Base-by-base conservation (phyloP, 2,329 filamentous ascomycete species). In the Zymoseptoria passerinii region DNA sequence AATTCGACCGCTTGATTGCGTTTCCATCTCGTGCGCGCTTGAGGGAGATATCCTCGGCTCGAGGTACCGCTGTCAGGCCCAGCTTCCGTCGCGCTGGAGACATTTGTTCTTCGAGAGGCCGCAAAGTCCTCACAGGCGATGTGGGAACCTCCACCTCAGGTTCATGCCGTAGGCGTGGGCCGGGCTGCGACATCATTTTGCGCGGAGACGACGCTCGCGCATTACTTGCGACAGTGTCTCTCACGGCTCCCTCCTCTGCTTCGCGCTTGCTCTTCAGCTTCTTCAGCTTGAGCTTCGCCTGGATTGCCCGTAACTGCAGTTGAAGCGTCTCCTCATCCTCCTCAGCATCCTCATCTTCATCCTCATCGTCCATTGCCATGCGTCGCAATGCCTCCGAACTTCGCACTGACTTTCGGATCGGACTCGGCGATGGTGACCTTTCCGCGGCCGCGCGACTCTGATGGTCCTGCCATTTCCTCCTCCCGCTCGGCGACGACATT, bases 1-100 rank as follows among this genome's bases (percentile, higher is more conserved):
- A 63, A 9, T 53, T 58, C 1, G 67, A 58, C 9, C 60, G 61
- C 55, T 61, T 66, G 53, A 66, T 50, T 40, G 65, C 62, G 63
- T 62, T 72, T 66, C 53, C 74, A 70, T 64, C 68, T 56, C 60
- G 63, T 2, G 89, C 84, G 64, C 90, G 81, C 72, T 89, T 94
- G 28, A 97, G 76, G 2, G 92, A 96, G 29, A 97, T 80, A 67
- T 96, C 90, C 59, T 83, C 83, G 1, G 87, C 91, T 66, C 81
- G 87, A 40, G 92, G 76, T 0, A 90, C 91, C 71, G 95, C 95
- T 74, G 96, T 92, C 61, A 97, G 95, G 4, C 94, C 92, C 16
- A 97, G 73, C 18, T 90, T 74, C 13, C 94, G 83, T 60, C 92
- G 81, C 55, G 87, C 87, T 0, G 94, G 92, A 1, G 92, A 96